Evolutionary conservation across 106 monocot genomes (phyloP), one percentile per base, ranked within the genome.

Genomic region (Hemerocallis citrina): DNA sequence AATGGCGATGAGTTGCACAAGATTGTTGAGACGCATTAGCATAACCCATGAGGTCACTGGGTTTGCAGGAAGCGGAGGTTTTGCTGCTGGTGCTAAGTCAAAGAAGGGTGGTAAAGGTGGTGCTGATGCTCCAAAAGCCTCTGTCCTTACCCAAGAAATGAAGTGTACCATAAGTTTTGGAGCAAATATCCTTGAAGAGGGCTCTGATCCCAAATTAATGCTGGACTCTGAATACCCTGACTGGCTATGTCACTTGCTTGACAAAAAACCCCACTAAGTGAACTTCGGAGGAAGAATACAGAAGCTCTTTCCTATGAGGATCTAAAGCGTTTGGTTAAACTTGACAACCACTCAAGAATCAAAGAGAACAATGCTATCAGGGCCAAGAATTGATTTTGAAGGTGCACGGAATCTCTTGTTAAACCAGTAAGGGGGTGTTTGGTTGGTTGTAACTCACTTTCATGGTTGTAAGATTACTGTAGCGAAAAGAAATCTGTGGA

Each of bases 111-210:
- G 52, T 14, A 80, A 86, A 50, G 84, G 79, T n/a, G n/a, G 65
- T 5, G 69, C 39, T 44, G 88, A 84, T 71, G 84, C 77, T 42
- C 77, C 84, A 6, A 88, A 84, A 59, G 69, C 59, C 22, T 80
- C 86, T 19, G 58, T 24, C 16, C 71, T 98, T 3, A 72, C 51
- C 70, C 73, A 82, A 65, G 88, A 98, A 47, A 57, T 88, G 30
- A 98, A 92, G 70, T 72, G 64, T 34, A 75, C 90, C n/a, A 85
- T 73, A 12, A 85, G 85, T 0, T 69, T 72, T 58, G 92, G 98
- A 19, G 98, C 88, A 37, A 98, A 88, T 63, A 88, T 98, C 27
- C 75, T 92, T 49, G 92, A 88, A 68, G 87, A 98, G 4, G 91
- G 98, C 13, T 29, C 73, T 3, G 98, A 92, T 67, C 92, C 88